Percentiles rank a stretch among this genome's conserved stretches.
These are phyloP conservation scores for Kodamaea leandrae DNA, from an alignment of 805 yeast genomes.

Conservation along the genomic window DNA sequence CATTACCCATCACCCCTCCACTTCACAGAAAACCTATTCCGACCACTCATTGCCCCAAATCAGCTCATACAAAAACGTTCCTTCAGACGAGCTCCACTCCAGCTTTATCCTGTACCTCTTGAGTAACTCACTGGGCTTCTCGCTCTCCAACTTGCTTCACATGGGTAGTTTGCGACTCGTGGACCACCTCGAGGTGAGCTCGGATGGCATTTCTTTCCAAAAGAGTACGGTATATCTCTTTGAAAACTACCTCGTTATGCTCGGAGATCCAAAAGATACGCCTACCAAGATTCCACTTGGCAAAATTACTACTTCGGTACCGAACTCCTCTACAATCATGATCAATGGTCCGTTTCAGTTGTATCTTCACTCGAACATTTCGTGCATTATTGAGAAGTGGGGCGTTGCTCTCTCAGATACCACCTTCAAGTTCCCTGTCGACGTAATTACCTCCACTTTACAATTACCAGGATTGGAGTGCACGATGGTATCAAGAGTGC, in stretches of 20 bases:
- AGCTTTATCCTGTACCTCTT: conserved; percentile 29
- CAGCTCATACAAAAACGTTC: conserved; percentile 16
- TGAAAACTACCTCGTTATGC: conserved; percentile 30
- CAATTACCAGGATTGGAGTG: conserved; percentile 3
- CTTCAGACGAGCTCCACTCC: conserved; percentile 29
- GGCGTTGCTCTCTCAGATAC: conserved; percentile 39
- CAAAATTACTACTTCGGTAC: conserved; percentile 14
- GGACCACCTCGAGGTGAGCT: conserved; percentile 29
- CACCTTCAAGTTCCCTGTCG: conserved; percentile 30
- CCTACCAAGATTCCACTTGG: conserved; percentile 13
- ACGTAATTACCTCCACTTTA: conserved; percentile 29
- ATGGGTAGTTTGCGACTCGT: conserved; percentile 38
- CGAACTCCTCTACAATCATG: conserved; percentile 24
- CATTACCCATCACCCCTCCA: too few species aligned
- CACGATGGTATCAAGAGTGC: neutral
- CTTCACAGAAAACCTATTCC: too few species aligned
- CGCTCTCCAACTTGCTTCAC: conserved; percentile 24
- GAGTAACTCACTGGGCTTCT: conserved; percentile 21
- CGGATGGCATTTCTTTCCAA: conserved; percentile 10
- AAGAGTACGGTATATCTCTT: conserved; percentile 30
- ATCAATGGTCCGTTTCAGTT: conserved; percentile 14
- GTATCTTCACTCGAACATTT: conserved; percentile 27
- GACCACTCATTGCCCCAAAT: too few species aligned
- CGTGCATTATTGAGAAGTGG: conserved; percentile 43
- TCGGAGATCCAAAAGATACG: conserved; percentile 12